These are phyloP conservation scores for Neoscytalidium dimidiatum DNA, from an alignment of 2,329 filamentous ascomycete species.

Conservation along the genomic window DNA sequence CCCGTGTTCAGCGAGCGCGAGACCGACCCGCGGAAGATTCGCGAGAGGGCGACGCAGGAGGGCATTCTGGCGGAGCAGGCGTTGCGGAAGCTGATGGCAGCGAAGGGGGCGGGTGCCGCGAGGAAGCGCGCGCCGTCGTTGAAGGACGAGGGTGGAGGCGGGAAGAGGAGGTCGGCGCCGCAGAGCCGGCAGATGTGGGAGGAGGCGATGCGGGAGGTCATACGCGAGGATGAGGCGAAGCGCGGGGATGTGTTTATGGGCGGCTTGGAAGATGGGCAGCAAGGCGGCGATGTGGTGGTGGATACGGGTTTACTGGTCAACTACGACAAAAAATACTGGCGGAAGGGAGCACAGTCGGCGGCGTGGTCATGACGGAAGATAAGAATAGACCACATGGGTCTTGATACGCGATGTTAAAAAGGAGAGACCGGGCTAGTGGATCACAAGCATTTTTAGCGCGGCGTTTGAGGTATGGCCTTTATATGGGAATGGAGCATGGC, in stretches of 20 bases:
- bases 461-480: conserved; percentile 35
- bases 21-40: conserved; percentile 59
- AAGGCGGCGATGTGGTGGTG: conserved; percentile 26
- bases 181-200: conserved; percentile 56
- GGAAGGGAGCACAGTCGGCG: conserved; percentile 45
- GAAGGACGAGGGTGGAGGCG: conserved; percentile 20
- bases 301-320: conserved; percentile 55
- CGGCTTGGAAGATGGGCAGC: conserved; percentile 24
- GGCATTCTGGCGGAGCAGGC: conserved; percentile 67
- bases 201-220: conserved; percentile 56
- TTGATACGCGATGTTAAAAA: neutral
- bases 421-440: neutral
- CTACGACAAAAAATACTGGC: conserved; percentile 61
- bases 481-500: neutral
- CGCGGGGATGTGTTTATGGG: conserved; percentile 22
- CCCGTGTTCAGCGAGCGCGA: conserved; percentile 61
- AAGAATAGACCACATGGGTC: too few species aligned
- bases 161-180: conserved; percentile 7
- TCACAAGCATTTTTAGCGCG: conserved; percentile 36
- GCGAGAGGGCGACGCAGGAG: conserved; percentile 66
- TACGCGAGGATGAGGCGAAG: conserved; percentile 39
- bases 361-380: conserved; percentile 13
- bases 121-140: conserved; percentile 26
- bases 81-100: conserved; percentile 58
- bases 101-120: conserved; percentile 47